phyloP scores from a whole-genome alignment of 371 early-diverging fungal genomes.

The Blastocladiella emersonii region DNA sequence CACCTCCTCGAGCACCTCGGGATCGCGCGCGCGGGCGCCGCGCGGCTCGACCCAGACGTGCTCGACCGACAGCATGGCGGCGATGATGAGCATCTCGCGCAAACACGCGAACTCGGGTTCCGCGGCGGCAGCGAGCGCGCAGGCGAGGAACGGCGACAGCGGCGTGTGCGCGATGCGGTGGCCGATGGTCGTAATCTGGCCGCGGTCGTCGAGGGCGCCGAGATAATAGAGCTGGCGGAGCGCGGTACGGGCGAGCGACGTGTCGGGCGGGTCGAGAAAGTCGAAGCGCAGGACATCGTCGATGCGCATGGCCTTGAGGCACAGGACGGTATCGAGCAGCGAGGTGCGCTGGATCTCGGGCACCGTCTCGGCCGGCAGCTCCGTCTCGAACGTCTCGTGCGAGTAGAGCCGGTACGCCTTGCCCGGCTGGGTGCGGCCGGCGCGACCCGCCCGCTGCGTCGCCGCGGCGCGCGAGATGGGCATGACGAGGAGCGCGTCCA shows the following conservation, averaged over 20 bases:
- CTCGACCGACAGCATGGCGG: slow-evolving; percentile 32
- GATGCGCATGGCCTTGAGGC: slow-evolving; percentile 34
- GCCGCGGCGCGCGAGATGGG: slow-evolving; percentile 57
- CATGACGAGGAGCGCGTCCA: slow-evolving; percentile 60
- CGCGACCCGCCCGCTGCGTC: slow-evolving; percentile 49
- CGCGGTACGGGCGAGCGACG: slow-evolving; percentile 20
- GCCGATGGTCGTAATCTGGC: slow-evolving; percentile 38
- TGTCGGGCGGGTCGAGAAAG: slow-evolving; percentile 43
- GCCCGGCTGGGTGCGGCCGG: slow-evolving; percentile 44
- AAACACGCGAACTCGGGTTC: slow-evolving; percentile 24
- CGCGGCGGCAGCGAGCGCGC: slow-evolving; percentile 24
- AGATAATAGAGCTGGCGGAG: slow-evolving; percentile 30
- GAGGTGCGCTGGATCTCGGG: slow-evolving; percentile 46
- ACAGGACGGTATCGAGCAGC: slow-evolving; percentile 31
- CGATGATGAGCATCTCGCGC: slow-evolving; percentile 26
- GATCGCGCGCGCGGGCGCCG: slow-evolving; percentile 12
- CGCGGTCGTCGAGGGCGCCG: slow-evolving; percentile 31
- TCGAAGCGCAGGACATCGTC: slow-evolving; percentile 38
- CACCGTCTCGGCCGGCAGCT: slow-evolving; percentile 22
- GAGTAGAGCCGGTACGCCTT: slow-evolving; percentile 50
- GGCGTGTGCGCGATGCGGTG: slow-evolving; percentile 35
- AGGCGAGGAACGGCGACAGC: slow-evolving; percentile 31
- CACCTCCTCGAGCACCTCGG: slow-evolving; percentile 8
- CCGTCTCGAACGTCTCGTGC: slow-evolving; percentile 26
- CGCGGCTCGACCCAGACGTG: slow-evolving; percentile 23